Evolutionary conservation across 73 alveolate species (phyloP).

Genomic region (Effrenium voratum): DNA sequence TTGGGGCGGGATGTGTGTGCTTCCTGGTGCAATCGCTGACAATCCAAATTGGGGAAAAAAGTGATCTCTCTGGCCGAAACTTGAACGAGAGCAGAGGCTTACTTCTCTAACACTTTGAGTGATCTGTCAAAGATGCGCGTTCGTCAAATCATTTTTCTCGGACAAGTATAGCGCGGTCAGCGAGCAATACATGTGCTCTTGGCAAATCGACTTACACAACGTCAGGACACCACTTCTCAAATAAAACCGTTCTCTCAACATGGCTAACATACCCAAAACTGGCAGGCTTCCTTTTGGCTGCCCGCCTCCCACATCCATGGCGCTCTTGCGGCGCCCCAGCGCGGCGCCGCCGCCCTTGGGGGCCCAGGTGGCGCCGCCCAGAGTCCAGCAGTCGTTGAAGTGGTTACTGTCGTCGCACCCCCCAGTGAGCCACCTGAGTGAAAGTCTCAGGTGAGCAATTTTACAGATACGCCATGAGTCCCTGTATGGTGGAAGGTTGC

Average conservation of each 20-base stretch:
- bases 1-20: no score
- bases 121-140: no score
- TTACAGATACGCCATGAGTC: background rate
- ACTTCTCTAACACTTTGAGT: no score
- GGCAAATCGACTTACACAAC: no score
- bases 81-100: no score
- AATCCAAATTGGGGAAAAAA: no score
- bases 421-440: slow-evolving; percentile 69
- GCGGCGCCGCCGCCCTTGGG: background rate
- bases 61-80: no score
- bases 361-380: slow-evolving; percentile 18
- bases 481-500: background rate
- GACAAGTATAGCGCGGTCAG: no score
- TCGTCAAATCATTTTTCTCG: no score
- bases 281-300: background rate
- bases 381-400: slow-evolving; percentile 77
- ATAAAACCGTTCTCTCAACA: background rate
- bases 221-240: background rate
- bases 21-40: no score
- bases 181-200: no score
- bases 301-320: no score
- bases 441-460: background rate
- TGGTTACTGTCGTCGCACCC: slow-evolving; percentile 43
- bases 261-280: background rate
- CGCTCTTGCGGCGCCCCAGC: background rate